phyloP scores from a whole-genome alignment of 768 basidiomycete species.

The Asterophora lycoperdoides region DNA sequence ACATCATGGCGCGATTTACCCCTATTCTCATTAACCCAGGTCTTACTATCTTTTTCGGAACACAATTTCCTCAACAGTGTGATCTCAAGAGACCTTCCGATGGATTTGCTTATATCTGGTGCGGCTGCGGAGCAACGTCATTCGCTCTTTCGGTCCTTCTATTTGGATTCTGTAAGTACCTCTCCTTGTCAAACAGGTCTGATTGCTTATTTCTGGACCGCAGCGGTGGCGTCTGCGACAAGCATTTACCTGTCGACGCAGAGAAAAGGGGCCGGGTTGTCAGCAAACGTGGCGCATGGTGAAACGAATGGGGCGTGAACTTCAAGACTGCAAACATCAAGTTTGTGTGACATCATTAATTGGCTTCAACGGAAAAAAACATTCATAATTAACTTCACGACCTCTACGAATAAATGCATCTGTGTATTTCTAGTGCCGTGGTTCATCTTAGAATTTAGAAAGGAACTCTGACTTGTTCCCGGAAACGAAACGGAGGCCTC shows the following conservation, averaged over 20 bases:
- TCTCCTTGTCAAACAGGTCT: not conserved
- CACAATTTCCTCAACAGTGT: constrained; percentile 10
- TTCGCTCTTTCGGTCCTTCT: constrained; percentile 4
- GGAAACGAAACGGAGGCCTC: no score
- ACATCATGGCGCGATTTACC: no score
- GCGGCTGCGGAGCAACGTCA: not conserved
- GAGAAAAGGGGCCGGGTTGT: not conserved
- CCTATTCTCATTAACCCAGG: not conserved
- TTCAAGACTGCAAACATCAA: no score
- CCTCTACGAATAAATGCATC: no score
- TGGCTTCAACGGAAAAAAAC: no score
- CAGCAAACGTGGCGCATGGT: constrained; percentile 5
- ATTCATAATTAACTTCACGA: no score
- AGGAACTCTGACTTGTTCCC: no score
- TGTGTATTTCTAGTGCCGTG: no score
- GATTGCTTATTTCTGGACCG: no score
- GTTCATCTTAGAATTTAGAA: no score
- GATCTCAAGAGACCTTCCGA: constrained; percentile 6
- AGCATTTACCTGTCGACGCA: not conserved
- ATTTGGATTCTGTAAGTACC: constrained; percentile 3
- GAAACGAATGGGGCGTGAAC: not conserved
- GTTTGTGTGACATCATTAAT: no score
- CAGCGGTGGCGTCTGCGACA: not conserved
- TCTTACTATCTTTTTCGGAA: constrained; percentile 3
- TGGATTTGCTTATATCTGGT: constrained; percentile 10